Percentiles rank a stretch among this genome's conserved stretches.
These are phyloP conservation scores for Helenozyma rhizophorensis DNA, from an alignment of 805 yeast species.

Conservation along the genomic window DNA sequence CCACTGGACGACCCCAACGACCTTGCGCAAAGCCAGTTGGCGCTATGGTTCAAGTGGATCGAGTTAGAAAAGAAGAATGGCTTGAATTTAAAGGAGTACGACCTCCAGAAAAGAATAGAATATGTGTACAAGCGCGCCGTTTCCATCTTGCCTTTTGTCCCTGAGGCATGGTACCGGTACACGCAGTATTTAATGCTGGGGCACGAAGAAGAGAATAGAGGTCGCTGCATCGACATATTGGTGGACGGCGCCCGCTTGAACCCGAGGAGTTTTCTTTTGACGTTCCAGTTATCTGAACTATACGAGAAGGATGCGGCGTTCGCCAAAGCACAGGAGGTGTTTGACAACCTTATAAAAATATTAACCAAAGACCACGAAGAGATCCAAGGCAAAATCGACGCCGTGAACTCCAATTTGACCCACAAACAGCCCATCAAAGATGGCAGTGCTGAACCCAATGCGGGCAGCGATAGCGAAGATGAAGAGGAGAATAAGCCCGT, in stretches of 20 bases:
- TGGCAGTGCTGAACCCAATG: constrained; percentile 3
- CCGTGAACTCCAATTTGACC: constrained; percentile 12
- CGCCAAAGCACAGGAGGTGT: constrained; percentile 47
- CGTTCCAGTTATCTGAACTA: constrained; percentile 63
- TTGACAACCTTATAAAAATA: constrained; percentile 46
- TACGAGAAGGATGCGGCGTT: constrained; percentile 56
- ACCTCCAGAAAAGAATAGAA: constrained; percentile 49
- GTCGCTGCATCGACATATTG: constrained; percentile 44
- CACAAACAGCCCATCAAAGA: constrained; percentile 1
- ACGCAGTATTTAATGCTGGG: constrained; percentile 31
- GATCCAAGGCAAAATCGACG: constrained; percentile 19
- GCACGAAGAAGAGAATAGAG: constrained; percentile 37
- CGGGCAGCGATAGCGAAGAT: constrained; percentile 16
- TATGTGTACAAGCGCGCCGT: constrained; percentile 73
- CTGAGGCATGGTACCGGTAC: constrained; percentile 75
- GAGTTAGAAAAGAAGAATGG: constrained; percentile 74
- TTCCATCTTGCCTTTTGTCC: constrained; percentile 55
- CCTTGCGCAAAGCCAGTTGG: constrained; percentile 38
- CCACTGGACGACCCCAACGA: constrained; percentile 17
- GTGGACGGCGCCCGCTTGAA: constrained; percentile 56
- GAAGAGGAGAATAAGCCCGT: constrained; percentile 11
- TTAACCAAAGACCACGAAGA: constrained; percentile 37
- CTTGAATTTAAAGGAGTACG: constrained; percentile 50
- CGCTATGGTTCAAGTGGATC: constrained; percentile 70
- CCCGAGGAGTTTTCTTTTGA: constrained; percentile 64